Percentiles rank a stretch among this genome's conserved stretches.
Conservation (phyloP, 2,329 filamentous ascomycete genomes). For the Xylaria digitata region DNA sequence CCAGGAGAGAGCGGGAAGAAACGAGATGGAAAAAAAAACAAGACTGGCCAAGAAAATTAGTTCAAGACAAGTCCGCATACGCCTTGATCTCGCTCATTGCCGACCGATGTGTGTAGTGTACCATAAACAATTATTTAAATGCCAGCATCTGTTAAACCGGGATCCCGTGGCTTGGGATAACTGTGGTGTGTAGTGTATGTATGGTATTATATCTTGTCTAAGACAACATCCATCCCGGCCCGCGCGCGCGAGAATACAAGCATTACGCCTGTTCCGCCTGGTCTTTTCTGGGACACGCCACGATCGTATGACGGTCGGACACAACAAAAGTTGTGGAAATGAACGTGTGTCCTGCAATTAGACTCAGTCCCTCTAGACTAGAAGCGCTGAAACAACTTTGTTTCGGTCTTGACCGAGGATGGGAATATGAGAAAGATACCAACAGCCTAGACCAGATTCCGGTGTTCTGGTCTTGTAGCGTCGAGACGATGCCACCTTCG, state of each 20-base stretch:
- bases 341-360: conserved; percentile 8
- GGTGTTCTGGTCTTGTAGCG: conserved; percentile 1
- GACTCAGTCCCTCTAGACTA: not conserved
- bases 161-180: not conserved
- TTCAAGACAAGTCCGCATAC: not conserved
- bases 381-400: conserved; percentile 17
- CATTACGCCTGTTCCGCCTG: conserved; percentile 30
- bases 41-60: not conserved
- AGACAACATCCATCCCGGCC: conserved; percentile 15
- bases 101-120: conserved; percentile 10
- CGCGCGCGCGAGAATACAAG: conserved; percentile 10
- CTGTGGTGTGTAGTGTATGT: not conserved
- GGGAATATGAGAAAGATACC: not conserved
- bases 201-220: not conserved
- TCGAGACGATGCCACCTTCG: not conserved
- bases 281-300: conserved; percentile 25
- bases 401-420: conserved; percentile 4
- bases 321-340: not conserved
- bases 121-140: conserved; percentile 14
- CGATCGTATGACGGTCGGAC: conserved; percentile 31
- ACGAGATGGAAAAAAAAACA: conserved; percentile 7
- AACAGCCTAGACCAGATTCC: not conserved
- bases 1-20: not conserved
- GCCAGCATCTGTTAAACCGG: conserved; percentile 1
- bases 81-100: conserved; percentile 17